These are phyloP conservation scores for Schoenoplectus triqueter DNA, from an alignment of 202 grass and related monocot genomes.

Conservation along the genomic window DNA sequence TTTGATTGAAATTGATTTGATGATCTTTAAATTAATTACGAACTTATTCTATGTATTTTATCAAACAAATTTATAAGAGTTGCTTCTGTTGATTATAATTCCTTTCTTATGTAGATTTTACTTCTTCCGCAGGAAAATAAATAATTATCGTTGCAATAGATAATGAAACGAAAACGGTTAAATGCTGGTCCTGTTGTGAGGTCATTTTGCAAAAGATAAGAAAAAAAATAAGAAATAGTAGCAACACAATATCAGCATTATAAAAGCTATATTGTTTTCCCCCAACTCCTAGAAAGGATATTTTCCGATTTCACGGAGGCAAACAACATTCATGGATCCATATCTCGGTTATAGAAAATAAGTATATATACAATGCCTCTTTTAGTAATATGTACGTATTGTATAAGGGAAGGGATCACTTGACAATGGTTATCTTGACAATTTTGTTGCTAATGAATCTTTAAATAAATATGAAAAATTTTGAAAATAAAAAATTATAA, in stretches of 20 bases:
- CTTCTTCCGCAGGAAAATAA: neutral
- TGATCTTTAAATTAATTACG: no score
- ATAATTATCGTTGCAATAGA: neutral
- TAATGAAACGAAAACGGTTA: neutral
- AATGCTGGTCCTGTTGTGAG: slow-evolving; percentile 17
- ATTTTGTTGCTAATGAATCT: no score
- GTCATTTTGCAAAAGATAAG: neutral
- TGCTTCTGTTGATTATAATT: no score
- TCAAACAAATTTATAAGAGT: no score
- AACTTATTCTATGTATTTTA: no score
- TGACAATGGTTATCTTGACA: no score
- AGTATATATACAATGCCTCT: neutral
- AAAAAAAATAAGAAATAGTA: neutral
- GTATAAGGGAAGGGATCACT: no score
- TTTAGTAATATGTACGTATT: neutral
- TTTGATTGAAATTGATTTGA: no score
- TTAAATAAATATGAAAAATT: no score
- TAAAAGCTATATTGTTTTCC: neutral
- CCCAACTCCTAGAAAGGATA: neutral
- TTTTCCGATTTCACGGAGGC: neutral
- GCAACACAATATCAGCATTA: neutral
- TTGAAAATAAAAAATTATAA: no score
- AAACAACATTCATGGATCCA: neutral
- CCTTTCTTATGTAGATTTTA: no score
- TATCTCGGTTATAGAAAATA: neutral